Base-by-base conservation (phyloP, 108 stramenopile genomes). In the Parmales sp. region DNA sequence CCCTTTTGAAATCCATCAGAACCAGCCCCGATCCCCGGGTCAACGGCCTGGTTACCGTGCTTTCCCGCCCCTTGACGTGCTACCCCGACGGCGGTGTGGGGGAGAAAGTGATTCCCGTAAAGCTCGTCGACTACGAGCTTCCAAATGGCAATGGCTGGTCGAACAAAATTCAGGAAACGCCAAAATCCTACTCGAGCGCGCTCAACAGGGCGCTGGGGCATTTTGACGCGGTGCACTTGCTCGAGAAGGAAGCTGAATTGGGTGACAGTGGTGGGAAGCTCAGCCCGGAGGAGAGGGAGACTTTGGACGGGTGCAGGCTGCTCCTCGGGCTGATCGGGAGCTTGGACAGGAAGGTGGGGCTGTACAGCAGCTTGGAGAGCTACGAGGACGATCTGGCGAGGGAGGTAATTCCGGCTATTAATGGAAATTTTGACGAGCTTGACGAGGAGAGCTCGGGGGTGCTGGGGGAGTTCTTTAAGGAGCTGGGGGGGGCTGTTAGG, bases 221-320 rank as follows among this genome's bases (percentile, higher is more conserved):
- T 64, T 91, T 91, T 77, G 90, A 91, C 74, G 90, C 87, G 9
- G 77, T 79, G 54, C 73, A 74, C 29, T 66, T 91, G 23, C 65
- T 91, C 31, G 86, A 91, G 69, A 66, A 68, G 28, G 80, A 82
- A 41, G 71, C 68, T 45, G 77, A 85, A 51, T 75, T 83, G 22
- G 37, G 20, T n/a, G n/a, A n/a, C n/a, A n/a, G n/a, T n/a, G n/a
- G n/a, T n/a, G n/a, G n/a, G 34, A 78, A 80, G n/a, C 63, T 89
- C 39, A 85, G 79, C 0, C 77, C 79, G 41, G 90, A 91, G 68
- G 86, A 91, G 68, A 76, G 86, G 38, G 90, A 91, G 66, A 91
- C 88, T 8, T 69, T 91, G 41, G 87, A 89, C 74, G 90, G 90
- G 9, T 89, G 88, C 74, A 81, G 84, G 44, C 66, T 91, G 45